These are phyloP conservation scores for Entomortierella parvispora DNA, from an alignment of 192 early-diverging fungal species.

Conservation along the genomic window DNA sequence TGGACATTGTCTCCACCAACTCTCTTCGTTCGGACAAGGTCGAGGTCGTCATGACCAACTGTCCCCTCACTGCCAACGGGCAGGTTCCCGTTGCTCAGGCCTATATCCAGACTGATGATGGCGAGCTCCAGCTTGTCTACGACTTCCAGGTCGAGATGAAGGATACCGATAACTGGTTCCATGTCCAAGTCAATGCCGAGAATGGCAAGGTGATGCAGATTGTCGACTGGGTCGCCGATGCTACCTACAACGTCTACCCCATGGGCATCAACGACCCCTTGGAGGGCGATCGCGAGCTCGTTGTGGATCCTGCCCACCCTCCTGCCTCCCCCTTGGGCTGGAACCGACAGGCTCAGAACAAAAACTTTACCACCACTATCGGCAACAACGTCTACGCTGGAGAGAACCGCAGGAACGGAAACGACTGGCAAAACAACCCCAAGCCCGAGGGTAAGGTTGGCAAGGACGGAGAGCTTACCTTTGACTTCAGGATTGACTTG, in stretches of 20 bases:
- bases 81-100: conserved; percentile 71
- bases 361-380: conserved; percentile 73
- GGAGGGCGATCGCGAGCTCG: conserved; percentile 67
- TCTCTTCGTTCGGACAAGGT: conserved; percentile 53
- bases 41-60: conserved; percentile 55
- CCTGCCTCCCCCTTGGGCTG: conserved; percentile 78
- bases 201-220: conserved; percentile 72
- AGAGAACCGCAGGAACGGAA: conserved; percentile 78
- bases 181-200: conserved; percentile 72
- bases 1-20: conserved; percentile 50
- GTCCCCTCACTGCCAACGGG: conserved; percentile 59
- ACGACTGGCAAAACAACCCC: conserved; percentile 79
- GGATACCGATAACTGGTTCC: conserved; percentile 80
- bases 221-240: conserved; percentile 87
- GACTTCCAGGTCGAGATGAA: conserved; percentile 83
- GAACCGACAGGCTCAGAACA: conserved; percentile 70
- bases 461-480: conserved; percentile 59
- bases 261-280: conserved; percentile 82
- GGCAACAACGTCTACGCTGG: conserved; percentile 97
- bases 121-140: conserved; percentile 78
- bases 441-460: conserved; percentile 74
- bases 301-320: conserved; percentile 62
- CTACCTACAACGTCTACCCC: conserved; percentile 84
- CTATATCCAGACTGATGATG: conserved; percentile 70
- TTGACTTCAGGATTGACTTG: conserved; percentile 83